These are phyloP conservation scores for Sergeia podlipaevii DNA, from an alignment of 208 protist genomes.

Conservation along the genomic window DNA sequence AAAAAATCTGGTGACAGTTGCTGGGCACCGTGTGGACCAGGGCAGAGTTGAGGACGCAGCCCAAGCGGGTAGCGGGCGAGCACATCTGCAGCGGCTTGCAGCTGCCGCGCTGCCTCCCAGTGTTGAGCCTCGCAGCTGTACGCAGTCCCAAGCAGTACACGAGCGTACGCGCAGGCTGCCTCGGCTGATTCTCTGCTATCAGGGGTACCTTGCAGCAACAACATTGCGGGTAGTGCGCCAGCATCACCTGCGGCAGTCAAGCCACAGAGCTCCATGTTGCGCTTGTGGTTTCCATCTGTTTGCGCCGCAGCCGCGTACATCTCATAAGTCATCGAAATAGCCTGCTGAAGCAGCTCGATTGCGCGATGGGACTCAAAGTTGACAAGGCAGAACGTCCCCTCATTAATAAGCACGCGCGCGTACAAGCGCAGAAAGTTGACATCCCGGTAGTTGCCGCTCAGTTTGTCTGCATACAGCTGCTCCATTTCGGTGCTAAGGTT, in stretches of 20 bases:
- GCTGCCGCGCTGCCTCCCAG: slow-evolving; percentile 60
- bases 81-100: slow-evolving; percentile 23
- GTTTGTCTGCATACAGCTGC: slow-evolving; percentile 26
- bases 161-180: slow-evolving; percentile 26
- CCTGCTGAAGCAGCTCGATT: slow-evolving; percentile 36
- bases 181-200: background rate
- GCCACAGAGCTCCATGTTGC: too few species aligned
- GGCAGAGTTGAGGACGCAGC: slow-evolving; percentile 37
- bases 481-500: slow-evolving; percentile 21
- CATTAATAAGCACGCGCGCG: slow-evolving; percentile 57
- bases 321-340: slow-evolving; percentile 24
- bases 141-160: slow-evolving; percentile 76
- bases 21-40: slow-evolving; percentile 24
- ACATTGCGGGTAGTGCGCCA: too few species aligned
- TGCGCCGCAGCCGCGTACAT: slow-evolving; percentile 1
- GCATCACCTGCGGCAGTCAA: too few species aligned
- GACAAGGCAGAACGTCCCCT: slow-evolving; percentile 66
- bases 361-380: slow-evolving; percentile 42
- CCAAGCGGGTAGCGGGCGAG: slow-evolving; percentile 40
- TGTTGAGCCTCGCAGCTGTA: slow-evolving; percentile 48
- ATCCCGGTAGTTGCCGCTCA: slow-evolving; percentile 9
- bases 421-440: slow-evolving; percentile 40
- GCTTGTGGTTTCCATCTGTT: too few species aligned
- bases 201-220: too few species aligned
- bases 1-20: slow-evolving; percentile 39